A percentile compares a stretch with the other conserved stretches of the same genome.
Conservation (phyloP, 2,329 filamentous ascomycete genomes). For the Ascomycota sp. region DNA sequence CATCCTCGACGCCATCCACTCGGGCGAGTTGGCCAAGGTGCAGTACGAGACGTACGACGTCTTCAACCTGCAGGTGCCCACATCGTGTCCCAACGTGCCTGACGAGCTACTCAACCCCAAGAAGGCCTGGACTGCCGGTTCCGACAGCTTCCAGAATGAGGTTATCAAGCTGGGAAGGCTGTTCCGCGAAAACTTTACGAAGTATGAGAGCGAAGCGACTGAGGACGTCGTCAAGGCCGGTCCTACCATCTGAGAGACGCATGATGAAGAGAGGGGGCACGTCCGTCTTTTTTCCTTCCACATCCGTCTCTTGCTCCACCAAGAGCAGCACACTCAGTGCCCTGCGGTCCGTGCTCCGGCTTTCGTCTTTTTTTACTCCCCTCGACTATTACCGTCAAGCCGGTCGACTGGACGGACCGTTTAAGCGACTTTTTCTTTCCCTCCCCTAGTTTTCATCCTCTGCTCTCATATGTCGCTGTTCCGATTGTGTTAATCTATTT, state of each 20-base stretch:
- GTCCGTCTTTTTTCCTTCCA: too few species aligned
- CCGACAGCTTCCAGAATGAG: constrained; percentile 65
- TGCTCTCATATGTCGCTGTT: too few species aligned
- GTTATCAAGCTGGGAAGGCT: constrained; percentile 77
- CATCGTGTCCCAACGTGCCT: constrained; percentile 72
- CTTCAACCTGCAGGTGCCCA: constrained; percentile 96
- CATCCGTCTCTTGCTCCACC: too few species aligned
- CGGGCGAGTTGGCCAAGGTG: constrained; percentile 75
- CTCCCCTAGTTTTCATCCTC: too few species aligned
- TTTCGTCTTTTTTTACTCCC: too few species aligned
- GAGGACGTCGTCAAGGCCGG: constrained; percentile 55
- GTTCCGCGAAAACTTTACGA: constrained; percentile 95
- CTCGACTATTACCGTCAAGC: too few species aligned
- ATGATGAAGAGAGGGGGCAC: too few species aligned
- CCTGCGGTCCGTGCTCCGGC: too few species aligned
- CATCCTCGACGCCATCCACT: constrained; percentile 96
- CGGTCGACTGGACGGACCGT: too few species aligned
- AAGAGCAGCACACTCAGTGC: too few species aligned
- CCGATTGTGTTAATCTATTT: too few species aligned
- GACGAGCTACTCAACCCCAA: constrained; percentile 85
- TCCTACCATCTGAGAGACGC: constrained; percentile 19
- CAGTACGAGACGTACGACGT: constrained; percentile 91
- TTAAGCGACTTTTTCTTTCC: too few species aligned
- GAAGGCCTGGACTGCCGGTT: constrained; percentile 73
- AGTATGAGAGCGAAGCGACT: constrained; percentile 73